Conservation (phyloP, 2,329 filamentous ascomycete genomes). For the Graphilbum ipis-grandicollis region DNA sequence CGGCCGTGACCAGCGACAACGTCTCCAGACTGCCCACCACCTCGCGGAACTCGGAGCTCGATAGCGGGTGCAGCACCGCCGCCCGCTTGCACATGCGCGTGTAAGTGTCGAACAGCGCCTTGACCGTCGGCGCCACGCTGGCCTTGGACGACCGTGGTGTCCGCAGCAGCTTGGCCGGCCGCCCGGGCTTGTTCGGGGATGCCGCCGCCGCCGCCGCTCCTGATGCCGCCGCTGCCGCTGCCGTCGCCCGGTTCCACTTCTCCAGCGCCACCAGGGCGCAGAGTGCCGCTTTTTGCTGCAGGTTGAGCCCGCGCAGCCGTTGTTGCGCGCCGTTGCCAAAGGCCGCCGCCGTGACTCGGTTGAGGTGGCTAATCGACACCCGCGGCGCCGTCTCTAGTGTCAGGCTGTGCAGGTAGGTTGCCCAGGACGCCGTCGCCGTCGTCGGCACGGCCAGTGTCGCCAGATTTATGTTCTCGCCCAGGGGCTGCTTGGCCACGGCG, state of each 20-base stretch:
- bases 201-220: not conserved
- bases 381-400: constrained; percentile 70
- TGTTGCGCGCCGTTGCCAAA: constrained; percentile 83
- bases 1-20: constrained; percentile 57
- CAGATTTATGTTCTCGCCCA: constrained; percentile 69
- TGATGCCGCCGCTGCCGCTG: not conserved
- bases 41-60: constrained; percentile 84
- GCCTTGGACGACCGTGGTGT: constrained; percentile 29
- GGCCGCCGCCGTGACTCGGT: constrained; percentile 73
- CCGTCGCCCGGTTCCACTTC: constrained; percentile 40
- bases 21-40: constrained; percentile 83
- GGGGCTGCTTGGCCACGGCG: constrained; percentile 28
- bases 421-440: constrained; percentile 9
- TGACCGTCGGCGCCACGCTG: constrained; percentile 56
- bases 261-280: constrained; percentile 82
- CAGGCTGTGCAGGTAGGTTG: constrained; percentile 39
- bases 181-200: no score
- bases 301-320: constrained; percentile 70
- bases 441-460: constrained; percentile 23
- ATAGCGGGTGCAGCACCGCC: constrained; percentile 76
- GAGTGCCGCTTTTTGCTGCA: constrained; percentile 90
- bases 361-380: constrained; percentile 78
- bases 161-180: constrained; percentile 12
- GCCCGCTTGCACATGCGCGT: constrained; percentile 68
- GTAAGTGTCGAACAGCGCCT: constrained; percentile 72